These are phyloP conservation scores for Candida albicans DNA, from an alignment of 1,139 yeast genomes.

Conservation along the genomic window DNA sequence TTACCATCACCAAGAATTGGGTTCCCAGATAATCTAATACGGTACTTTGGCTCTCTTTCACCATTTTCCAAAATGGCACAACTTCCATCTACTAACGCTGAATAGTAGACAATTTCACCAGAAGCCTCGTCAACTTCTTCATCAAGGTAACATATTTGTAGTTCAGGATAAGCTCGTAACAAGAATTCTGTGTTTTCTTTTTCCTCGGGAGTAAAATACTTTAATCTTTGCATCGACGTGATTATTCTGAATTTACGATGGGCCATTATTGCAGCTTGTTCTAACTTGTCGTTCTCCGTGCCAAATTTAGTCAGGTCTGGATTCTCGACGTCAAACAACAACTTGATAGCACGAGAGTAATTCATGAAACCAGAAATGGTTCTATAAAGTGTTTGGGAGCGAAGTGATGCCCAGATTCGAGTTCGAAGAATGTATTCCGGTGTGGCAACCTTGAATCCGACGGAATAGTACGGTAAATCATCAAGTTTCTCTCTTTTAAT, in stretches of 20 bases:
- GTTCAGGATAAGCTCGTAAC: constrained; percentile 45
- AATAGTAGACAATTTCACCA: constrained; percentile 28
- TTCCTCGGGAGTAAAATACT: constrained; percentile 36
- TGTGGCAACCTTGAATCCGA: constrained; percentile 54
- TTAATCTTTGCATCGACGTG: constrained; percentile 45
- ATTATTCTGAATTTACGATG: constrained; percentile 49
- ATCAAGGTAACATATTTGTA: constrained; percentile 45
- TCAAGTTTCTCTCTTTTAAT: constrained; percentile 22
- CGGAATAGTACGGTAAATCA: constrained; percentile 48
- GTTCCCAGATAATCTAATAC: constrained; percentile 50
- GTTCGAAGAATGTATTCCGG: constrained; percentile 55
- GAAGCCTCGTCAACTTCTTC: constrained; percentile 30
- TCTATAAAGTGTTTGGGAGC: constrained; percentile 55
- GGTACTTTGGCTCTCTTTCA: constrained; percentile 41
- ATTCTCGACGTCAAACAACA: constrained; percentile 47
- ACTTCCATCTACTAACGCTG: constrained; percentile 45
- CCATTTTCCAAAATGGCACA: constrained; percentile 40
- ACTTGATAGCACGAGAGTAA: constrained; percentile 52
- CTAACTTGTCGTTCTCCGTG: constrained; percentile 30
- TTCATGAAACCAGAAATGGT: constrained; percentile 61
- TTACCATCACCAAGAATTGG: constrained; percentile 61
- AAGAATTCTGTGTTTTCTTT: constrained; percentile 36
- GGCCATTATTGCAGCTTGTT: constrained; percentile 40
- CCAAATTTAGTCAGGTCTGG: constrained; percentile 20
- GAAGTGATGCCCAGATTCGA: constrained; percentile 57